A percentile compares a stretch with the other conserved stretches of the same genome.
Evolutionary conservation across 2,329 filamentous ascomycete genomes (phyloP).

Genomic region (Zalaria obscura): DNA sequence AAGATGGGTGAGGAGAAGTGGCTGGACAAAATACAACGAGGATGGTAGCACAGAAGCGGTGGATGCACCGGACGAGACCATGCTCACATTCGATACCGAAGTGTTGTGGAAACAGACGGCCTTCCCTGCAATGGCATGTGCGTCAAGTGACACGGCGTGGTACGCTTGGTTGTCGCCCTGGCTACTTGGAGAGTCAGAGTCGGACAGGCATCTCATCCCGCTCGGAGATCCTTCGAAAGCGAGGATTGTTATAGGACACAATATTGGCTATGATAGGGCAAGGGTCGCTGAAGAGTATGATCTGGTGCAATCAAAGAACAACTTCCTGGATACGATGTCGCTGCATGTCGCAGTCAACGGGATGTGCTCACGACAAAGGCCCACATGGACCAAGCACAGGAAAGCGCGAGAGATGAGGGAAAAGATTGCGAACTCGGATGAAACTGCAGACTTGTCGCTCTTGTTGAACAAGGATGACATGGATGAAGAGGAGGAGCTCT

Average conservation of each 20-base stretch:
- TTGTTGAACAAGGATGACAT: conserved; percentile 55
- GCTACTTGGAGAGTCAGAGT: conserved; percentile 69
- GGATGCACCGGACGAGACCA: conserved; percentile 61
- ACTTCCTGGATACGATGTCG: conserved; percentile 95
- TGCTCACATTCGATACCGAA: conserved; percentile 90
- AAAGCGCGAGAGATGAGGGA: conserved; percentile 79
- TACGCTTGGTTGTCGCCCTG: conserved; percentile 96
- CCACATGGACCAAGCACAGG: conserved; percentile 94
- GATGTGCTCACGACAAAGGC: conserved; percentile 93
- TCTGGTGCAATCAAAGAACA: conserved; percentile 66
- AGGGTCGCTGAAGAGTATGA: conserved; percentile 81
- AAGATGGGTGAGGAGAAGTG: conserved; percentile 65
- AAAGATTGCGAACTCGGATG: conserved; percentile 57
- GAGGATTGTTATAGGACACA: conserved; percentile 81
- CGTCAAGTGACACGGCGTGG: conserved; percentile 79
- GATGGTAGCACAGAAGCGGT: conserved; percentile 62
- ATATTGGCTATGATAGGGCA: conserved; percentile 87
- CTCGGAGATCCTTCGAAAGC: conserved; percentile 61
- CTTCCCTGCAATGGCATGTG: conserved; percentile 94
- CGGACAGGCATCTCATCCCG: conserved; percentile 69
- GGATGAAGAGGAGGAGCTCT: conserved; percentile 61
- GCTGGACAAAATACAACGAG: conserved; percentile 84
- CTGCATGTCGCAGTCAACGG: conserved; percentile 95
- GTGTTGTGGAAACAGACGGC: conserved; percentile 89
- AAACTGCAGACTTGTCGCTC: conserved; percentile 55